phyloP scores from a whole-genome alignment of 495 filamentous ascomycete genomes.

The Tetracladium setigerum region DNA sequence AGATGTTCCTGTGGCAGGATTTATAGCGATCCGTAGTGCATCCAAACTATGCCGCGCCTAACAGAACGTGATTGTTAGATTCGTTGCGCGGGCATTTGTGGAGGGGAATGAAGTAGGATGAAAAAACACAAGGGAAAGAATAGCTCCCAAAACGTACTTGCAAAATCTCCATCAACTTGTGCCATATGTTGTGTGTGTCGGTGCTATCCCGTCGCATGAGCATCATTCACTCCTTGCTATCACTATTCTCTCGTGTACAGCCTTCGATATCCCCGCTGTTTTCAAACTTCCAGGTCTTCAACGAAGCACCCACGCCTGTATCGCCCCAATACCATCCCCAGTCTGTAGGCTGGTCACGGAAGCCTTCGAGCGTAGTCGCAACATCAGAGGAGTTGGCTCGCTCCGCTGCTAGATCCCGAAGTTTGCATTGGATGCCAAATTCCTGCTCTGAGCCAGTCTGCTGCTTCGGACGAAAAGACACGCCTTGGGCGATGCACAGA shows the following conservation, averaged over 20 bases:
- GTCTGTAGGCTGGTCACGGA: constrained; percentile 10
- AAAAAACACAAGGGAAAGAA: constrained; percentile 17
- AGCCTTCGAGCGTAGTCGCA: constrained; percentile 11
- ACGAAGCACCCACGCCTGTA: constrained; percentile 14
- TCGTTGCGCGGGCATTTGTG: constrained; percentile 12
- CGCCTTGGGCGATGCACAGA: constrained; percentile 16
- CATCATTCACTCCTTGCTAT: constrained; percentile 23
- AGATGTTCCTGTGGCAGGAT: constrained; percentile 7
- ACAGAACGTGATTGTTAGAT: constrained; percentile 14
- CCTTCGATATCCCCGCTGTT: constrained; percentile 12
- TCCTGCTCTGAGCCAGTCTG: constrained; percentile 9
- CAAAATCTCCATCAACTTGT: constrained; percentile 33
- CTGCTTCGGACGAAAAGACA: constrained; percentile 13
- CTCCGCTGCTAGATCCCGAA: constrained; percentile 12
- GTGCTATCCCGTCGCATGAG: constrained; percentile 31
- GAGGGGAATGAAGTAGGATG: constrained; percentile 1
- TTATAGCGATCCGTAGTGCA: constrained; percentile 24
- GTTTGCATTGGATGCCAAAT: constrained; percentile 13
- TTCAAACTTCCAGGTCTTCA: constrained; percentile 14
- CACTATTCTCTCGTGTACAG: constrained; percentile 13
- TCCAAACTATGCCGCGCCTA: constrained; percentile 20
- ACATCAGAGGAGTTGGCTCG: constrained; percentile 13
- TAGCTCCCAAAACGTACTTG: constrained; percentile 24
- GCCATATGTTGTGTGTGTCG: constrained; percentile 27
- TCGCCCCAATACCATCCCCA: constrained; percentile 12